phyloP scores from a whole-genome alignment of 257 asterid species.

The Solanum peruvianum region DNA sequence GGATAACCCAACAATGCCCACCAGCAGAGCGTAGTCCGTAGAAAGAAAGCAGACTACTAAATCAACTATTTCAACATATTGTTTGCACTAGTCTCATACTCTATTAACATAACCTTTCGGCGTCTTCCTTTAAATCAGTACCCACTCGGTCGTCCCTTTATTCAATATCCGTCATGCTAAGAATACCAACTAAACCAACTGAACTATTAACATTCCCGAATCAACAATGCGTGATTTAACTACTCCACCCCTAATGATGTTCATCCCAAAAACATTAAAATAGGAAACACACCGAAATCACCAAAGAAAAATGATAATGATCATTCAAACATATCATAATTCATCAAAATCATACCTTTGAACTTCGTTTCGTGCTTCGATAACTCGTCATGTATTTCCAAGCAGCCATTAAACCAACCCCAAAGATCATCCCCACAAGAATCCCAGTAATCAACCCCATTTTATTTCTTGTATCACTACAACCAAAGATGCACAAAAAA shows the following conservation, averaged over 20 bases:
- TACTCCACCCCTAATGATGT: background rate
- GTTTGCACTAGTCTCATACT: too few relatives aligned
- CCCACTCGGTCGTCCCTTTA: too few relatives aligned
- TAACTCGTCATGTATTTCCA: constrained; percentile 76
- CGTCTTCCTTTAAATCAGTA: too few relatives aligned
- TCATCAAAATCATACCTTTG: constrained; percentile 44
- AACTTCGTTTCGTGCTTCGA: constrained; percentile 63
- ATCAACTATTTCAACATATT: too few relatives aligned
- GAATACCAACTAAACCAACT: background rate
- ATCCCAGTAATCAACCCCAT: constrained; percentile 89
- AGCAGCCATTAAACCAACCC: constrained; percentile 83
- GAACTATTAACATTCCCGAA: background rate
- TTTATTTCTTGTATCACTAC: background rate
- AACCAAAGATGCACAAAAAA: background rate
- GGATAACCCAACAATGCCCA: too few relatives aligned
- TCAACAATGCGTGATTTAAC: background rate
- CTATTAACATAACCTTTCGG: too few relatives aligned
- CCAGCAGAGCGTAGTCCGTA: too few relatives aligned
- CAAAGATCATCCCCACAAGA: constrained; percentile 66
- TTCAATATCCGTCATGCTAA: too few relatives aligned
- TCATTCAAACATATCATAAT: background rate
- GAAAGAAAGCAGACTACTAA: too few relatives aligned
- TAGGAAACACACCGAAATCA: background rate
- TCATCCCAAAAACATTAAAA: background rate
- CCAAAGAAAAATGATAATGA: background rate